Evolutionary conservation across 2,329 filamentous ascomycete genomes (phyloP).

Genomic region (Apiospora pterosperma): DNA sequence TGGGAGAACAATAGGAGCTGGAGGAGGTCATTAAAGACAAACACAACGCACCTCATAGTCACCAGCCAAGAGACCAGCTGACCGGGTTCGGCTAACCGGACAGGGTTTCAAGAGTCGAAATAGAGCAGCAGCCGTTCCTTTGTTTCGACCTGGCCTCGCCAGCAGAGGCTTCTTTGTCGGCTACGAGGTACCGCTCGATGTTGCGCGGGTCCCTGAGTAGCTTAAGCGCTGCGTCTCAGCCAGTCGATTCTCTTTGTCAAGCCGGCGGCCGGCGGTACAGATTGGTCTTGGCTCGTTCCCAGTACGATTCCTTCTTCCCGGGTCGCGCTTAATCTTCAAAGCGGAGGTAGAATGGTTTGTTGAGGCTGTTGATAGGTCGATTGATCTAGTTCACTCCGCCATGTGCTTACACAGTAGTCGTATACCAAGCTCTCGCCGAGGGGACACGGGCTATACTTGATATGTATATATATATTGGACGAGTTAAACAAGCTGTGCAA

Average conservation of each 20-base stretch:
- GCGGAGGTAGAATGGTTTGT: not conserved
- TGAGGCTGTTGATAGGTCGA: not conserved
- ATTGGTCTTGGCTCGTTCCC: not conserved
- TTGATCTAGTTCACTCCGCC: not conserved
- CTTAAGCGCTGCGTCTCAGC: slow-evolving; percentile 24
- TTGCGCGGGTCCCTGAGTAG: slow-evolving; percentile 18
- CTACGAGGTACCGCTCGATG: slow-evolving; percentile 12
- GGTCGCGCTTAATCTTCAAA: not conserved
- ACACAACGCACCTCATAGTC: slow-evolving; percentile 7
- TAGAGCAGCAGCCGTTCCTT: slow-evolving; percentile 14
- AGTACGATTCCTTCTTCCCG: not conserved
- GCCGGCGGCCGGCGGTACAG: slow-evolving; percentile 1
- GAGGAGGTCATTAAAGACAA: slow-evolving; percentile 8
- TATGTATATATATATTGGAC: not conserved
- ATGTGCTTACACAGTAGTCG: slow-evolving; percentile 3
- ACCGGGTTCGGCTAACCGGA: not conserved
- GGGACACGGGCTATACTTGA: not conserved
- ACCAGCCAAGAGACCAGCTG: slow-evolving; percentile 9
- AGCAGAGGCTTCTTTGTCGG: slow-evolving; percentile 21
- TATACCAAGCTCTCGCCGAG: not conserved
- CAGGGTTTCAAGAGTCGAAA: slow-evolving; percentile 11
- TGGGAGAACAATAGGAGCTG: slow-evolving; percentile 22
- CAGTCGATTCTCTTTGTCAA: slow-evolving; percentile 23
- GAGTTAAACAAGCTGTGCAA: slow-evolving; percentile 11
- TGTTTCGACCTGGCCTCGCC: slow-evolving; percentile 15